Evolutionary conservation across 306 rosid species (phyloP).

Genomic region (Myrica gale): DNA sequence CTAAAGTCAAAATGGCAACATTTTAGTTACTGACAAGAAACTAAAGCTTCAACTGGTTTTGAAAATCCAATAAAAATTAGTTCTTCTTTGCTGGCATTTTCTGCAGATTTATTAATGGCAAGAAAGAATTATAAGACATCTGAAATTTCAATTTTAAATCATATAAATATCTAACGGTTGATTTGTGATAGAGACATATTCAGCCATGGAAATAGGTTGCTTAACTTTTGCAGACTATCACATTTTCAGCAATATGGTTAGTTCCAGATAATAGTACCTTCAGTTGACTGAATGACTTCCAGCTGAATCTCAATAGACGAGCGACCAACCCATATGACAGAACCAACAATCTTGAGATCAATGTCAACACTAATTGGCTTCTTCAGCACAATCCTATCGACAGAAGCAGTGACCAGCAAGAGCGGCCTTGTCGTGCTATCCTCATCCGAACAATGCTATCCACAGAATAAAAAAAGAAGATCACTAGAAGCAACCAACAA

Average conservation of each 20-base stretch:
- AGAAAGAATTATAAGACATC: neutral
- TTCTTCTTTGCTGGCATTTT: neutral
- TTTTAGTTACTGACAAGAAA: too few species aligned
- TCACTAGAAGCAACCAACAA: constrained; percentile 20
- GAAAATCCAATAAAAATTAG: neutral
- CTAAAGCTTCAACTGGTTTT: neutral
- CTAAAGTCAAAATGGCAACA: neutral
- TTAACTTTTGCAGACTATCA: neutral
- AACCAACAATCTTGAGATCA: constrained; percentile 81
- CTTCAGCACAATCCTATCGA: constrained; percentile 85
- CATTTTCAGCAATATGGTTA: constrained; percentile 16
- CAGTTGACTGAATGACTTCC: constrained; percentile 58
- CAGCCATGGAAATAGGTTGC: neutral
- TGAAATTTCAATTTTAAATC: neutral
- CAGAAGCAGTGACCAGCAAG: constrained; percentile 86
- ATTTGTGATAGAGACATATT: neutral
- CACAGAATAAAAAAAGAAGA: constrained; percentile 22
- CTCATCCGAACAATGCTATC: constrained; percentile 84
- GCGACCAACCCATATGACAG: constrained; percentile 91
- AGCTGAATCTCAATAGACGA: constrained; percentile 92
- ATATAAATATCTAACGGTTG: neutral
- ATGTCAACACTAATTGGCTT: constrained; percentile 76
- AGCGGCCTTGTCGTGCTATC: constrained; percentile 83
- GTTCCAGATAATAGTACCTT: constrained; percentile 46
- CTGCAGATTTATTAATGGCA: neutral